Conservation (phyloP, 2,329 filamentous ascomycete genomes). For the Colletotrichum costaricense region DNA sequence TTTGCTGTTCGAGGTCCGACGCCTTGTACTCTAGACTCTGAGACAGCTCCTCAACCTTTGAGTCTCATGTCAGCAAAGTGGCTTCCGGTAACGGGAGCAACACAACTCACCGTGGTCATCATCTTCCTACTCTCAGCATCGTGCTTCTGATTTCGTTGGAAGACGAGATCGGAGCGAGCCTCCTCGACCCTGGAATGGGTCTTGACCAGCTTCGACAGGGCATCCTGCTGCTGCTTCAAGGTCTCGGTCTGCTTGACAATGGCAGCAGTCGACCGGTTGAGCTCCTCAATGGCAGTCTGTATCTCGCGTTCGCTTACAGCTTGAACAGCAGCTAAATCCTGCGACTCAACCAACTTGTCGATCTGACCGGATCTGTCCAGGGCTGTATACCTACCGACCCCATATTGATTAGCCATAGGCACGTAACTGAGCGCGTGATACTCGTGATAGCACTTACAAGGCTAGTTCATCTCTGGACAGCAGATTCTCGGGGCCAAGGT, state of each 20-base stretch:
- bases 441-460: constrained; percentile 52
- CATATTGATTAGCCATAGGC: constrained; percentile 33
- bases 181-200: constrained; percentile 50
- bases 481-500: constrained; percentile 62
- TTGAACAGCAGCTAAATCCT: constrained; percentile 59
- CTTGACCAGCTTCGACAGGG: constrained; percentile 64
- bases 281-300: constrained; percentile 68
- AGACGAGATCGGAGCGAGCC: constrained; percentile 48
- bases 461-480: constrained; percentile 65
- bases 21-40: constrained; percentile 58
- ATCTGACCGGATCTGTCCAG: constrained; percentile 61
- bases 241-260: constrained; percentile 74
- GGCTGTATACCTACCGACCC: constrained; percentile 56
- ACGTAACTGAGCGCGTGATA: neutral
- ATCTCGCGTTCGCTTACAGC: constrained; percentile 71
- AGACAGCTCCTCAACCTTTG: constrained; percentile 60
- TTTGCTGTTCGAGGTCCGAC: constrained; percentile 63
- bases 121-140: constrained; percentile 55
- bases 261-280: constrained; percentile 72
- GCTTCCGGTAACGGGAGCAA: neutral
- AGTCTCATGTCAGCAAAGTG: neutral
- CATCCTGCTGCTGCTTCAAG: constrained; percentile 71
- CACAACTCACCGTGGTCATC: constrained; percentile 51
- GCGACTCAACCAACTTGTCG: constrained; percentile 55
- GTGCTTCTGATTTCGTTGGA: constrained; percentile 50